Evolutionary conservation across 2,329 filamentous ascomycete genomes (phyloP), one percentile per base, ranked within the genome.

Genomic region (Sporothrix protearum): DNA sequence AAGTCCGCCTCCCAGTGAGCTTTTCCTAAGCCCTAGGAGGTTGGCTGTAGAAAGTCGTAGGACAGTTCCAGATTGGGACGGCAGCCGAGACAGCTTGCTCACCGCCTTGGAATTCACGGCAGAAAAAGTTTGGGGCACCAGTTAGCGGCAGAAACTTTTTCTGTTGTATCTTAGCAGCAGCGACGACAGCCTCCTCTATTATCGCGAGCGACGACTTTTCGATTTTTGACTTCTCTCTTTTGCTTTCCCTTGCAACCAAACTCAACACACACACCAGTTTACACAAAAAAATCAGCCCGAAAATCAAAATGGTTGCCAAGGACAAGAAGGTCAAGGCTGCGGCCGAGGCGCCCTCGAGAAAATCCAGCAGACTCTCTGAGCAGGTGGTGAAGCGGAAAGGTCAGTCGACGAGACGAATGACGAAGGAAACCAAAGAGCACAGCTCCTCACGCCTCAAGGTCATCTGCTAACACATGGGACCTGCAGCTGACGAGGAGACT

Each of bases 101-200:
- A 73, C 72, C 72, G 72, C 72, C 71, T 73, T 71, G 69, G 69
- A 69, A 69, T 71, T 69, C 42, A 19, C 64, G 72, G 72, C 72
- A 73, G 72, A 72, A 73, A 73, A 73, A 73, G 68, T 42, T 47
- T 22, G 28, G 42, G 49, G 49, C 28, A 64, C 12, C 14, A 59
- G 67, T 69, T 69, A 69, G 51, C 57, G 49, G 66, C 71, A 72
- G 71, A 67, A 71, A 68, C 53, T 73, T 70, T 72, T 67, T 51
- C n/a, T 68, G 57, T 33, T 61, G 59, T 16, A n/a, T n/a, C n/a
- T n/a, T n/a, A 25, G 4, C 12, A 61, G 33, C 14, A 47, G 42
- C 42, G 42, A 47, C 57, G 42, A 69, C 68, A 72, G 64, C 64
- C 64, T 69, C 64, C 64, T 68, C 42, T 19, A 64, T 71, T 68